A percentile compares a stretch with the other conserved stretches of the same genome.
phyloP scores from a whole-genome alignment of 2,329 filamentous ascomycete genomes.

The Zarea fungicola region DNA sequence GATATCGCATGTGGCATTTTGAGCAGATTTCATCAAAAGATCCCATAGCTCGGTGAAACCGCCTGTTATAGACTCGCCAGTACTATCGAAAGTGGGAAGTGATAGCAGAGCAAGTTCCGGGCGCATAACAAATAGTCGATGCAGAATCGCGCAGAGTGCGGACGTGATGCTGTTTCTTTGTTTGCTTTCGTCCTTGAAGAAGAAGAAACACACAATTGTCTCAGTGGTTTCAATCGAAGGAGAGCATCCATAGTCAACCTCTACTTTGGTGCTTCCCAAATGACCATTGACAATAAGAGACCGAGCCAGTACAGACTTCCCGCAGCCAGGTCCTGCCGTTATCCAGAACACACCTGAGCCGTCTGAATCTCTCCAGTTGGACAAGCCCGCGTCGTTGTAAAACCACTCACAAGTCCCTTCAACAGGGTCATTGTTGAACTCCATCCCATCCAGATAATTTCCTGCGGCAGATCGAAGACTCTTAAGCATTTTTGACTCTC shows the following conservation, averaged over 20 bases:
- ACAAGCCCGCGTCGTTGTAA: background rate
- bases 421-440: background rate
- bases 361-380: background rate
- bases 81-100: background rate
- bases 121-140: background rate
- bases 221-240: too few relatives aligned
- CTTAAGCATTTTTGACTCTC: too few relatives aligned
- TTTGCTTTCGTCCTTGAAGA: constrained; percentile 4
- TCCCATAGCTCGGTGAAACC: background rate
- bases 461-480: background rate
- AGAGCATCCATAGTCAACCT: too few relatives aligned
- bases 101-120: background rate
- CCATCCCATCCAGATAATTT: background rate
- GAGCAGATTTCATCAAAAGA: background rate
- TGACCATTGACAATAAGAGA: background rate
- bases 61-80: background rate
- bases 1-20: background rate
- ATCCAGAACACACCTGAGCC: background rate
- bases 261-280: background rate
- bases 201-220: constrained; percentile 4
- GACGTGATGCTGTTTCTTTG: background rate
- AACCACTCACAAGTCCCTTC: constrained; percentile 6
- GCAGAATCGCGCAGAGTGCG: background rate
- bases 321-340: constrained; percentile 2
- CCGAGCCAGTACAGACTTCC: background rate